Base-by-base conservation (phyloP, 139 green algal species). In the Ostreobium quekettii region DNA sequence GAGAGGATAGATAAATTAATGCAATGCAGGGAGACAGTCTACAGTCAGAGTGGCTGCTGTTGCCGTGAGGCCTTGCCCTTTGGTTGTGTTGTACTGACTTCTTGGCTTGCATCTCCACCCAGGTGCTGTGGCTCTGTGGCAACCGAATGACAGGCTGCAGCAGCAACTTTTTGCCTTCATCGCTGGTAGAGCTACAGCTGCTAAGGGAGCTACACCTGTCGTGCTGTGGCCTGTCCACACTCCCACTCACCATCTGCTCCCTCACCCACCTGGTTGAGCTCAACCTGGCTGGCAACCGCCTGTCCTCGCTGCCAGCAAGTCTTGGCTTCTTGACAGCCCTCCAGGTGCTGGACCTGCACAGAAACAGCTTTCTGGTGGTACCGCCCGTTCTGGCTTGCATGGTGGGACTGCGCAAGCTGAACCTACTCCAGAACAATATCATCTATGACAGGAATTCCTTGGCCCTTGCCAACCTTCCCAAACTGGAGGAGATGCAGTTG, bases 311-410 rank as follows among this genome's bases (percentile, higher is more conserved):
- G 42, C 42, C 42, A 26, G 42, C 11, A 53, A 19, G 42, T 53
- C 42, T 53, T 11, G 11, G 15, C 11, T 26, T 26, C 19, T 53
- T 53, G 42, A 26, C 42, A 19, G 19, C 15, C 15, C 42, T 53
- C 15, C 42, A 19, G 19, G 42, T 26, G 42, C 42, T 53, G 42
- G 42, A 53, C 42, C 42, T 53, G 15, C 42, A 53, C 42, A 53
- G 42, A 53, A 53, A 53, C 42, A 53, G 19, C 42, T 53, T 53
- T 19, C 42, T 53, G 42, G 42, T 53, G 42, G 42, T 19, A 53
- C 42, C 42, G 15, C 42, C 42, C 42, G 42, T 53, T 53, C 42
- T 53, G 42, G 42, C 42, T 19, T 19, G 42, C 11, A 53, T 53
- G 42, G 15, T 26, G 15, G 19, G 42, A 26, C 19, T 53, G 19